Percentiles rank a stretch among this genome's conserved stretches.
Evolutionary conservation across 2,329 filamentous ascomycete genomes (phyloP).

Genomic region (Epichloe brachyelytri): DNA sequence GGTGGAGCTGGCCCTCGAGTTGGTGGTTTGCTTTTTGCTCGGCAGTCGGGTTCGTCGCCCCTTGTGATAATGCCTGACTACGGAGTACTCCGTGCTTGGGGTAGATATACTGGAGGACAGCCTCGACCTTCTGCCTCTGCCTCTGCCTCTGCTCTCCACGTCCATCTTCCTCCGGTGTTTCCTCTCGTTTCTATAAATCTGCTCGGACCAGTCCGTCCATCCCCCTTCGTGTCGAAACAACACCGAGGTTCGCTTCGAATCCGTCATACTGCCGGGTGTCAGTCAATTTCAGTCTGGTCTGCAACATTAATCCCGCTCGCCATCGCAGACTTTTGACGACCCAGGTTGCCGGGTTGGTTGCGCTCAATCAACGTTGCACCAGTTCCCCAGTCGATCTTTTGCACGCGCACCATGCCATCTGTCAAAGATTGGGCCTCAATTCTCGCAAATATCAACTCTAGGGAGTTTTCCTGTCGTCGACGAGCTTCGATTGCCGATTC

Average conservation of each 20-base stretch:
- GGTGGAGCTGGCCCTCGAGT: conserved; percentile 2
- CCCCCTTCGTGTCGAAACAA: too few species aligned
- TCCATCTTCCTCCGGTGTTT: too few species aligned
- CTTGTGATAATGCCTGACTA: neutral
- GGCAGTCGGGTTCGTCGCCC: neutral
- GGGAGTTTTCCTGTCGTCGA: neutral
- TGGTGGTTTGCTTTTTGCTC: conserved; percentile 3
- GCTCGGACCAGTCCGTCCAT: too few species aligned
- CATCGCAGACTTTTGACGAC: too few species aligned
- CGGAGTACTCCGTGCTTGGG: too few species aligned
- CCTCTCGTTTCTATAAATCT: too few species aligned
- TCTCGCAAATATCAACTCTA: neutral
- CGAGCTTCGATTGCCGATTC: neutral
- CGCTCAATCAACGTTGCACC: neutral
- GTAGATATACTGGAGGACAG: neutral
- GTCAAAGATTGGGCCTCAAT: conserved; percentile 3
- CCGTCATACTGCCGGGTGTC: too few species aligned
- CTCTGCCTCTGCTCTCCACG: too few species aligned
- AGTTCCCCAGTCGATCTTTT: neutral
- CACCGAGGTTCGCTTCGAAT: too few species aligned
- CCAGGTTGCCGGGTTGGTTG: too few species aligned
- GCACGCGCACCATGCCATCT: conserved; percentile 1
- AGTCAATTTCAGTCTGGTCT: too few species aligned
- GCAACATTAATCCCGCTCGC: too few species aligned
- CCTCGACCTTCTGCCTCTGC: neutral